phyloP scores from a whole-genome alignment of 2,329 filamentous ascomycete genomes.

The Botryosphaeria dothidea region DNA sequence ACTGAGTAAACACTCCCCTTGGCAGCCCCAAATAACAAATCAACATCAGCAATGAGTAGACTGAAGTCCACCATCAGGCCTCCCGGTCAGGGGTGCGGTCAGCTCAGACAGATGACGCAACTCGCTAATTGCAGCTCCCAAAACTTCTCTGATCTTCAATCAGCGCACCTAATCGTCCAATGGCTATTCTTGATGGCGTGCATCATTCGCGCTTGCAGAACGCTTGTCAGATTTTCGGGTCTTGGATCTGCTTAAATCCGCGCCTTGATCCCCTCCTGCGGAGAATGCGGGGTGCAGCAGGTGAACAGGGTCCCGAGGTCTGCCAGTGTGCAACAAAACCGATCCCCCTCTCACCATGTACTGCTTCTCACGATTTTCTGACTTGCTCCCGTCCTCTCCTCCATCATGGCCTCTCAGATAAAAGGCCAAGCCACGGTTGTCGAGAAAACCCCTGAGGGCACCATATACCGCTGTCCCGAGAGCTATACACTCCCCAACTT shows the following conservation, averaged over 20 bases:
- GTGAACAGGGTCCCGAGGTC: slow-evolving; percentile 4
- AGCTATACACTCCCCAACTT: slow-evolving; percentile 37
- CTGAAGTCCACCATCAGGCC: no score
- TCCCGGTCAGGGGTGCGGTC: neutral
- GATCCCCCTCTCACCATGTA: neutral
- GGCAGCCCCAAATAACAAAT: no score
- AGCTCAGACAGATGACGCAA: neutral
- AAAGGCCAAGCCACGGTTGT: slow-evolving; percentile 34
- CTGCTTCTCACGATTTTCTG: neutral
- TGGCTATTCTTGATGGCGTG: no score
- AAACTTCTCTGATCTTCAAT: neutral
- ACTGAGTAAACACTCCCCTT: no score
- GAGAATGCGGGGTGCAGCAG: slow-evolving; percentile 9
- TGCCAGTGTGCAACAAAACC: neutral
- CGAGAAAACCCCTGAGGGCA: slow-evolving; percentile 33
- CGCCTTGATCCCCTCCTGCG: neutral
- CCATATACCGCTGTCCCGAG: slow-evolving; percentile 34
- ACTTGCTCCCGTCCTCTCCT: neutral
- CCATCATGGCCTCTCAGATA: neutral
- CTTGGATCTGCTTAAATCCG: neutral
- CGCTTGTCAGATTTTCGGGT: neutral
- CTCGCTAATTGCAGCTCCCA: neutral
- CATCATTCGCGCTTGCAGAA: neutral
- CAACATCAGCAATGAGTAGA: no score
- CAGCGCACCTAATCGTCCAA: neutral